Percentiles rank a stretch among this genome's conserved stretches.
Conservation (phyloP, 148 eudicot species). For the Rhododendron ovatum region DNA sequence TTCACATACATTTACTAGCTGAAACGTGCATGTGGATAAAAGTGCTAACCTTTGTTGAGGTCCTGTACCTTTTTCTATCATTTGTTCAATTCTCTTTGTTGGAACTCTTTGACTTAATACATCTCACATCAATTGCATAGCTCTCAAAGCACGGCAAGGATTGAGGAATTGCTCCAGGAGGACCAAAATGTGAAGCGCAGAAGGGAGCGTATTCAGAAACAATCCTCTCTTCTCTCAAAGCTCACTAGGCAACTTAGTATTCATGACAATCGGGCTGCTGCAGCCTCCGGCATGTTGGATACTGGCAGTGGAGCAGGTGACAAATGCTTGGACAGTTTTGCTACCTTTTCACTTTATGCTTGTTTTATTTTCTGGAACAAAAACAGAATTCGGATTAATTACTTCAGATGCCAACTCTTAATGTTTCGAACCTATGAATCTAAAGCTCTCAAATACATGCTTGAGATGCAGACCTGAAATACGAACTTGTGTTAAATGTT, state of each 20-base stretch:
- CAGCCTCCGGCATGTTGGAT: slow-evolving; percentile 58
- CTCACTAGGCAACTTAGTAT: slow-evolving; percentile 85
- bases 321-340: slow-evolving; percentile 3
- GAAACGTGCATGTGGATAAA: neutral
- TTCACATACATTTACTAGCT: neutral
- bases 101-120: neutral
- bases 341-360: neutral
- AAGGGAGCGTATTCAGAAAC: slow-evolving; percentile 84
- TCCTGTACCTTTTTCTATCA: neutral
- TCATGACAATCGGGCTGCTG: slow-evolving; percentile 88
- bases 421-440: neutral
- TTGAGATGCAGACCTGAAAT: neutral
- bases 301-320: slow-evolving; percentile 46
- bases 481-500: neutral
- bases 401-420: neutral
- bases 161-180: slow-evolving; percentile 93
- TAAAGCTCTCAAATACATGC: neutral
- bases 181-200: slow-evolving; percentile 79
- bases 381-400: neutral
- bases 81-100: neutral
- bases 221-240: slow-evolving; percentile 79
- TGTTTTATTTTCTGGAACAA: neutral
- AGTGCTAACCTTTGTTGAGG: neutral
- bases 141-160: slow-evolving; percentile 70
- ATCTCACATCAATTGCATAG: slow-evolving; percentile 22